Evolutionary conservation across 2,329 filamentous ascomycete species (phyloP), one percentile per base, ranked within the genome.

Genomic region (Neofusicoccum kwambonambiense): DNA sequence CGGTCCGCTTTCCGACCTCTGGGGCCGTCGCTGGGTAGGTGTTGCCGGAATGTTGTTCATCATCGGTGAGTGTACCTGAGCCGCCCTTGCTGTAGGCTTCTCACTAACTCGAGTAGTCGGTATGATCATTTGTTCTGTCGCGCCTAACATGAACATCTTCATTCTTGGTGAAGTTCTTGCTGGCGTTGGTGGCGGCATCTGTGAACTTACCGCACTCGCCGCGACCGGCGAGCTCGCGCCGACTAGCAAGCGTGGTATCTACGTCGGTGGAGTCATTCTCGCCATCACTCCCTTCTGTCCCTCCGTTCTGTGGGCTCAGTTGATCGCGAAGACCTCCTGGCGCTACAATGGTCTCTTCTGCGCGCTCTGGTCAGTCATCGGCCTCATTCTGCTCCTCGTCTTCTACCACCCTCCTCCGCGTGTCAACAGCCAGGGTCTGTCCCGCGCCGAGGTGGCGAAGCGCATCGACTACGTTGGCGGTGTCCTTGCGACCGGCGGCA

Each of bases 191-290:
- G 87, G 88, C 11, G 89, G 89, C 13, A 83, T 90, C 66, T 88
- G 87, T 68, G 88, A 90, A 73, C 78, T 91, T 39, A 90, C 87
- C 5, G 87, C 89, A 4, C 79, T 91, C 8, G 87, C 89, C 34
- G 89, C 84, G 39, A 89, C 88, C 1, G 86, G 87, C 2, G 89
- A 91, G 72, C 81, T 91, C 66, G 89, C 87, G 0, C 89, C 89
- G 1, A 86, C 86, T 19, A 80, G 83, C 17, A 86, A 89, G 73
- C 84, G 89, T 54, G 88, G 86, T 35, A 83, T 83, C 70, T 90
- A 89, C 70, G 84, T 89, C 27, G 84, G 84, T 12, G 73, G 82
- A 0, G 76, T 90, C 13, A 83, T 89, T 51, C 82, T 88, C 70
- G 87, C 84, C 63, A 87, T 89, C 65, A 67, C 88, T 1, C 87